Evolutionary conservation across 352 stramenopile genomes (phyloP), one percentile per base, ranked within the genome.

Genomic region (Globisporangium abappressorium): DNA sequence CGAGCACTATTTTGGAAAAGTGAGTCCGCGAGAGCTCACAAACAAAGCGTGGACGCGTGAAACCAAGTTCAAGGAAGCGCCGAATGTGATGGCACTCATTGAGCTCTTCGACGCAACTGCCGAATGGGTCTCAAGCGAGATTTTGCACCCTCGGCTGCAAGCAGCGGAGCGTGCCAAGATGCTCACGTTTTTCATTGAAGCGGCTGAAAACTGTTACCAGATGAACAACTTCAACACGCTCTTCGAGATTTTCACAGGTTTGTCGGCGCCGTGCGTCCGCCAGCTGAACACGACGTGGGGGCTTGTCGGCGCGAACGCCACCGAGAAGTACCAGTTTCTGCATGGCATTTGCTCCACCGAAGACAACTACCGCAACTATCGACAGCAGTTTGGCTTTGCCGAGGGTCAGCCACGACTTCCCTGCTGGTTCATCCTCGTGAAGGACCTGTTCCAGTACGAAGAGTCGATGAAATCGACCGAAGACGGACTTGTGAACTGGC

Each of bases 211-310:
- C 28, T 95, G 89, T 69, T 83, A 90, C 62, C 85, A 91, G 60
- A 82, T 96, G 74, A 93, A 94, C 76, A 96, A 94, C 76, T 96
- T 96, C 62, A 95, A 96, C 70, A 91, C 87, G n/a, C 69, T 94
- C 11, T 94, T 94, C 56, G 87, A 94, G 73, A 76, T 96, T 62
- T 82, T 81, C 18, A 94, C 84, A 26, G 89, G 87, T 6, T 70
- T 96, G 2, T 93, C 83, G 3, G 85, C 87, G 33, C 89, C 89
- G 9, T 95, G 85, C 57, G 90, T 95, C 62, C 82, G 87, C 1
- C 87, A 94, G 65, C 80, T 96, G 12, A 90, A 82, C 53, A 94
- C 87, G 22, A 95, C 89, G 41, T 96, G 89, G 89, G 85, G 83
- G 5, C 72, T 96, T 6, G 82, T 96, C 9, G 74, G 73, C 46